Evolutionary conservation across 129 eudicot genomes (phyloP).

Genomic region (Pseudognaphalium luteoalbum): DNA sequence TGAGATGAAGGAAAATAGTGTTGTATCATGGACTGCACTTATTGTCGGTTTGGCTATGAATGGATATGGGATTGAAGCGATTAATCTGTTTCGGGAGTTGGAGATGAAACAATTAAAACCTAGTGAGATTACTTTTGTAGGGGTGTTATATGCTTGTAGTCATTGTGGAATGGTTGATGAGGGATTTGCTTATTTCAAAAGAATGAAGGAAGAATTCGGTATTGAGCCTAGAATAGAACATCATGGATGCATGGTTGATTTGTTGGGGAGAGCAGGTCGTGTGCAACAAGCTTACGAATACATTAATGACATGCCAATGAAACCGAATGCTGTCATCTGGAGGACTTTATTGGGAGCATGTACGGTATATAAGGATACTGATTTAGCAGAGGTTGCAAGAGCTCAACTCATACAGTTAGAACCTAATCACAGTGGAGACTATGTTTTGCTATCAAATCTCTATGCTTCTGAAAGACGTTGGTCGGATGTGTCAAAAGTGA

Average conservation of each 20-base stretch:
- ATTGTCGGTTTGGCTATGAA: conserved; percentile 88
- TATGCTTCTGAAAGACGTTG: conserved; percentile 89
- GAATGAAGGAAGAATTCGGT: conserved; percentile 60
- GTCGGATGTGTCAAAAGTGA: conserved; percentile 71
- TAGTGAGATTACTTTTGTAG: conserved; percentile 79
- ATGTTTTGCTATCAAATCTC: conserved; percentile 78
- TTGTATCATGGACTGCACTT: conserved; percentile 83
- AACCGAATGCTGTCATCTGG: conserved; percentile 83
- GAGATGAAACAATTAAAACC: conserved; percentile 52
- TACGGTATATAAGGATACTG: conserved; percentile 51
- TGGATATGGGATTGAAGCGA: conserved; percentile 65
- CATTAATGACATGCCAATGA: conserved; percentile 58
- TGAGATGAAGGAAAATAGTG: conserved; percentile 61
- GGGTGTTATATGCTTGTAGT: conserved; percentile 92
- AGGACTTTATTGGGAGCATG: conserved; percentile 83
- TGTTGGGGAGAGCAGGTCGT: conserved; percentile 76
- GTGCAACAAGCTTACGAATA: conserved; percentile 68
- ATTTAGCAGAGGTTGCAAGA: conserved; percentile 66
- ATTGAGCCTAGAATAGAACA: conserved; percentile 78
- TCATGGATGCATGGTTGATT: conserved; percentile 89
- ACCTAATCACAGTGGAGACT: conserved; percentile 90
- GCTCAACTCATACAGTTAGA: conserved; percentile 57
- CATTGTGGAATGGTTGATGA: conserved; percentile 89
- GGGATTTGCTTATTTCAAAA: conserved; percentile 62
- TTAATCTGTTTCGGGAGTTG: conserved; percentile 59